phyloP scores from a whole-genome alignment of 768 basidiomycete species.

The Boletus reticuloceps region DNA sequence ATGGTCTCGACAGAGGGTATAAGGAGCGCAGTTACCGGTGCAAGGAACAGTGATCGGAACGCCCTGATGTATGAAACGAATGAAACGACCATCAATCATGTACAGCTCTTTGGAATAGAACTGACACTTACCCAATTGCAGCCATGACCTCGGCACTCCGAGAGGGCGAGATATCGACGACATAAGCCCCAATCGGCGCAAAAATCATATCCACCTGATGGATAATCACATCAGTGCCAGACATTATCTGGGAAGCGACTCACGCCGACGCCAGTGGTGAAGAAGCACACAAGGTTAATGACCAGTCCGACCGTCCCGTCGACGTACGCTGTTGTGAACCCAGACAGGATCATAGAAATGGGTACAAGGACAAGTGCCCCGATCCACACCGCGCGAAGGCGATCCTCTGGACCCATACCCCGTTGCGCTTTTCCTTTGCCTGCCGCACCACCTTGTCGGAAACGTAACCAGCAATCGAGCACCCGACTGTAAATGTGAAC shows the following conservation, averaged over 20 bases:
- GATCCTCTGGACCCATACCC: constrained; percentile 66
- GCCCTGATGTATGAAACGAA: no score
- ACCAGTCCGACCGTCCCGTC: constrained; percentile 47
- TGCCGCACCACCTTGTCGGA: constrained; percentile 53
- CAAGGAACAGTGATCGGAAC: constrained; percentile 1
- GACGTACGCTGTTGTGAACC: constrained; percentile 51
- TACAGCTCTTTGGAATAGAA: no score
- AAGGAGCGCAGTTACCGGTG: constrained; percentile 11
- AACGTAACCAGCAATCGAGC: constrained; percentile 54
- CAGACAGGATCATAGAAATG: constrained; percentile 46
- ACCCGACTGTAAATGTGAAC: constrained; percentile 44
- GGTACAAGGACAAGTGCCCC: constrained; percentile 52
- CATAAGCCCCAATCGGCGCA: no score
- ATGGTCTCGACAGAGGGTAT: constrained; percentile 38
- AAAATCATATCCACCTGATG: background rate
- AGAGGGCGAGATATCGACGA: no score
- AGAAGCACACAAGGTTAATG: constrained; percentile 53
- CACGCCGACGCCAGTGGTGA: constrained; percentile 65
- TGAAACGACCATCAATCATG: background rate
- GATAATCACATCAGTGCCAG: background rate
- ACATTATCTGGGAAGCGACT: constrained; percentile 10
- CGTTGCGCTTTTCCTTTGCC: constrained; percentile 49
- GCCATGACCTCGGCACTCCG: no score
- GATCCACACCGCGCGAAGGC: constrained; percentile 50
- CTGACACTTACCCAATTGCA: no score